Evolutionary conservation across 352 stramenopile genomes (phyloP).

Genomic region (Saprolegnia diclina): DNA sequence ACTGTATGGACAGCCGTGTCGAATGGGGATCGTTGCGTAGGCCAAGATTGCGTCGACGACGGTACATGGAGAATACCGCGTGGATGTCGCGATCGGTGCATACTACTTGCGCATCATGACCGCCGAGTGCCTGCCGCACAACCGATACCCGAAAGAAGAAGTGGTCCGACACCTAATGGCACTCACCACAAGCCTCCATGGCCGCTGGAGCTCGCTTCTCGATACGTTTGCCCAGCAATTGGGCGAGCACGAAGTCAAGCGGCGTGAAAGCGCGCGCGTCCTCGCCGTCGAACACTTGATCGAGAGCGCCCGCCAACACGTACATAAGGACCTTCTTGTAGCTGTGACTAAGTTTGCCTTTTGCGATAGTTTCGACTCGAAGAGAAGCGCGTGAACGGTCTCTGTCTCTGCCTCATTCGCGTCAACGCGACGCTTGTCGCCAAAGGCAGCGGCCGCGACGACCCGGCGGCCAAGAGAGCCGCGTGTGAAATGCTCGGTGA

Average conservation of each 20-base stretch:
- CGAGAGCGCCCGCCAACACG: not conserved
- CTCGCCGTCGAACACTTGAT: not conserved
- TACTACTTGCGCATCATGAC: not conserved
- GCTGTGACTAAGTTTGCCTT: not conserved
- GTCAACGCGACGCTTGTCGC: not conserved
- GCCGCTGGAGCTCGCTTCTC: not conserved
- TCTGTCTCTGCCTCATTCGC: not conserved
- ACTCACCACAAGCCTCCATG: not conserved
- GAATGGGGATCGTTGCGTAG: not conserved
- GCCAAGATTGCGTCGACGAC: not conserved
- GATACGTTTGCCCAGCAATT: not conserved
- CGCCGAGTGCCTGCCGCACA: not conserved
- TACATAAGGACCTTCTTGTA: not conserved
- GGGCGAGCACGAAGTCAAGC: not conserved
- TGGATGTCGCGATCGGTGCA: conserved; percentile 2
- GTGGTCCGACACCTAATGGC: not conserved
- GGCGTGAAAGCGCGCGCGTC: not conserved
- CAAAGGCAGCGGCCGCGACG: not conserved
- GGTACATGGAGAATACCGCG: not conserved
- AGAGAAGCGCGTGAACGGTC: not conserved
- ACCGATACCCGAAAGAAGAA: conserved; percentile 2
- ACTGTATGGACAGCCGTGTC: too few species aligned
- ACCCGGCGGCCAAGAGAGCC: not conserved
- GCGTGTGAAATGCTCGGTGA: not conserved
- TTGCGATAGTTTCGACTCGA: not conserved